These are phyloP conservation scores for Xerocomus spinulosus DNA, from an alignment of 768 basidiomycete genomes.

Conservation along the genomic window DNA sequence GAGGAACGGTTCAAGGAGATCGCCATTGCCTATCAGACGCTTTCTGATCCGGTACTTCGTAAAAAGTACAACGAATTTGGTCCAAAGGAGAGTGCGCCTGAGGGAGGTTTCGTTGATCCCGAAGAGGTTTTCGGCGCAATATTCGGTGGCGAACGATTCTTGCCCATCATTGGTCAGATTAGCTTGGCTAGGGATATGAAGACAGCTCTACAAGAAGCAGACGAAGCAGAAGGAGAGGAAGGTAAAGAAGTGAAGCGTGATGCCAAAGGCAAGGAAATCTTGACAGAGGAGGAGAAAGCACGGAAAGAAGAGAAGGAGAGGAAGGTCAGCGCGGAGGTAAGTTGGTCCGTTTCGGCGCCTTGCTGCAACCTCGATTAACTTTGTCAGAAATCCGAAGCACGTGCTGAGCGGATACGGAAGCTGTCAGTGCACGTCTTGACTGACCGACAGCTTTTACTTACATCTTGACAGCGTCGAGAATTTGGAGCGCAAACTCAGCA, in stretches of 20 bases:
- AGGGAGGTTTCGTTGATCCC: constrained; percentile 85
- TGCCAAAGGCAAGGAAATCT: constrained; percentile 49
- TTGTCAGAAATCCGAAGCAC: constrained; percentile 69
- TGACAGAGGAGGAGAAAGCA: constrained; percentile 68
- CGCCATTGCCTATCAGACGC: constrained; percentile 83
- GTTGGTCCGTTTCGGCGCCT: neutral
- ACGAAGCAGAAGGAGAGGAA: constrained; percentile 54
- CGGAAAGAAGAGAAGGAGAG: constrained; percentile 69
- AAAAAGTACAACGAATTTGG: constrained; percentile 92
- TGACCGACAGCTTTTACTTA: neutral
- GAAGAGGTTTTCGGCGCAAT: constrained; percentile 79
- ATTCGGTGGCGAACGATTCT: constrained; percentile 84
- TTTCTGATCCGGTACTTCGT: constrained; percentile 71
- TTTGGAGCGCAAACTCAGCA: constrained; percentile 75
- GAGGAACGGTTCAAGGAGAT: constrained; percentile 90
- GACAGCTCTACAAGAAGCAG: constrained; percentile 82
- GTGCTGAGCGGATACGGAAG: constrained; percentile 69
- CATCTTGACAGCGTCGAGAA: constrained; percentile 48
- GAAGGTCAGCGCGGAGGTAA: constrained; percentile 65
- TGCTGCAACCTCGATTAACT: constrained; percentile 2
- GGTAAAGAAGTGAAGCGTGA: constrained; percentile 43
- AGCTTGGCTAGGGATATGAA: constrained; percentile 92
- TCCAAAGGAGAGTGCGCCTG: constrained; percentile 72
- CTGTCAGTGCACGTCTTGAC: constrained; percentile 34
- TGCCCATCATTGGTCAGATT: constrained; percentile 84